Conservation (phyloP, 257 asterid genomes). For the Nicotiana sylvestris region DNA sequence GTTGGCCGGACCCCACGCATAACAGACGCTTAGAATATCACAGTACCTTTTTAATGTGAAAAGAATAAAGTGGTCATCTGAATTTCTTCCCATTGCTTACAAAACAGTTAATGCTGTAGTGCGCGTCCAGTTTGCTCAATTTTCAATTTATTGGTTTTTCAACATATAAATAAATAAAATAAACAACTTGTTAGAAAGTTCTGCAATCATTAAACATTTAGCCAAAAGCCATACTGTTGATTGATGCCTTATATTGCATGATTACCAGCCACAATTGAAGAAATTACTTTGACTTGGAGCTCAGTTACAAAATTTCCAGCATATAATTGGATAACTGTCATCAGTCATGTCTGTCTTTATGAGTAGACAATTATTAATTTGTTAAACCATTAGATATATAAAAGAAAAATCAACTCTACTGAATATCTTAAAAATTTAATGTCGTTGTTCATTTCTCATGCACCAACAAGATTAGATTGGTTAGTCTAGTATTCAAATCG, state of each 20-base stretch:
- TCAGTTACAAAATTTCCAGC: slow-evolving; percentile 7
- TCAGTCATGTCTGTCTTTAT: background rate
- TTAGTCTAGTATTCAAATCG: background rate
- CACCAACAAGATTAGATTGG: background rate
- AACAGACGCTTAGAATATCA: rapidly evolving
- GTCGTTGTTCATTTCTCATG: background rate
- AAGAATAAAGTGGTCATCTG: background rate
- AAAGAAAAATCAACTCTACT: background rate
- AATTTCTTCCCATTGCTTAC: background rate
- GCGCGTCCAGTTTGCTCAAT: background rate
- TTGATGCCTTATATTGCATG: background rate
- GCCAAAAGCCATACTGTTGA: background rate
- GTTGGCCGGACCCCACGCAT: too few relatives aligned
- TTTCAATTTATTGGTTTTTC: background rate
- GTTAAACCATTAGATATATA: background rate
- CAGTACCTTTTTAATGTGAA: background rate
- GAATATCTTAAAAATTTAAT: background rate
- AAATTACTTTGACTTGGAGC: slow-evolving; percentile 7
- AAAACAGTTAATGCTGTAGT: background rate
- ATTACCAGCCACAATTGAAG: background rate
- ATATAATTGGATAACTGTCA: background rate
- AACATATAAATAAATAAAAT: background rate
- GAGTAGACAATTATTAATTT: background rate
- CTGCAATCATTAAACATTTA: background rate
- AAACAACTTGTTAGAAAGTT: background rate